phyloP scores from a whole-genome alignment of 2,329 filamentous ascomycete genomes.

The Rugonectria rugulosa region DNA sequence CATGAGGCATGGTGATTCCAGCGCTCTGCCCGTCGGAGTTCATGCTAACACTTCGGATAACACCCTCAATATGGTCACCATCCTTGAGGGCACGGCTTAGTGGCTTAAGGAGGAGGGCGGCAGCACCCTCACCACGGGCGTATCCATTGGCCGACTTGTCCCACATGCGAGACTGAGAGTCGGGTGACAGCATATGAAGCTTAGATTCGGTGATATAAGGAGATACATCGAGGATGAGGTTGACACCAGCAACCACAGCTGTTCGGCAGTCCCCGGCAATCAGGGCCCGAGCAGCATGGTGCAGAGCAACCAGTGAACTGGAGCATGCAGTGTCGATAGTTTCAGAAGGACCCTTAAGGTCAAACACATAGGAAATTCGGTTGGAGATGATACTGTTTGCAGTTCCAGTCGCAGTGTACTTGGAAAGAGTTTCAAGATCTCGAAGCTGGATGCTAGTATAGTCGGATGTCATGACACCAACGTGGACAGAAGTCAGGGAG shows the following conservation, averaged over 20 bases:
- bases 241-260: constrained; percentile 47
- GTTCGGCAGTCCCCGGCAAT: constrained; percentile 41
- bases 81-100: constrained; percentile 41
- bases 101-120: constrained; percentile 21
- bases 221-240: constrained; percentile 40
- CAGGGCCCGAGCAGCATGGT: constrained; percentile 37
- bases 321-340: constrained; percentile 48
- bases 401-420: constrained; percentile 36
- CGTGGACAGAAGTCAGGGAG: constrained; percentile 21
- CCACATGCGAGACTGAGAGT: constrained; percentile 22
- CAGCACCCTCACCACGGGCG: constrained; percentile 20
- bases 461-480: constrained; percentile 26
- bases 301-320: constrained; percentile 40
- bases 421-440: constrained; percentile 18
- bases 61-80: constrained; percentile 59
- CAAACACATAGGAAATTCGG: constrained; percentile 47
- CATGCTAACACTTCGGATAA: constrained; percentile 56
- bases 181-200: constrained; percentile 48
- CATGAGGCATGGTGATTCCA: constrained; percentile 48
- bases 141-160: constrained; percentile 18
- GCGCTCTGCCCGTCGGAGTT: constrained; percentile 61
- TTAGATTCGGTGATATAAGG: constrained; percentile 44
- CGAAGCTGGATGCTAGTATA: constrained; percentile 19
- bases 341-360: constrained; percentile 46
- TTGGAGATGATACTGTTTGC: constrained; percentile 44